These are phyloP conservation scores for Ophiostoma quercus DNA, from an alignment of 2,329 filamentous ascomycete genomes.

Conservation along the genomic window DNA sequence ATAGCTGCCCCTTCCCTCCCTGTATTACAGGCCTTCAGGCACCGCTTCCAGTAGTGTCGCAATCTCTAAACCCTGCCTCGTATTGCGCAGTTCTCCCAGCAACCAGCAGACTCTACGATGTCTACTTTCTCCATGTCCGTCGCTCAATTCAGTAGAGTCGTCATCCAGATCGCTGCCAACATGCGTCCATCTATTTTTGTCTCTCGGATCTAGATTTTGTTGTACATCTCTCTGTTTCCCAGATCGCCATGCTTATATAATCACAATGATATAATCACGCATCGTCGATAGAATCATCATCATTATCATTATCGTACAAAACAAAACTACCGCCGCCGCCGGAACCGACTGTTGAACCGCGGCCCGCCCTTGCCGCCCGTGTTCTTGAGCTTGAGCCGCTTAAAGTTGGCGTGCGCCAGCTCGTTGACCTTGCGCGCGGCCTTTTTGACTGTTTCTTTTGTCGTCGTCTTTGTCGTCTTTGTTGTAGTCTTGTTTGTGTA, in stretches of 20 bases:
- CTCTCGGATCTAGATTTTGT: too few species aligned
- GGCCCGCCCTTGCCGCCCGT: conserved; percentile 57
- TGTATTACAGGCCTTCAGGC: too few species aligned
- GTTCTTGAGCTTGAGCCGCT: conserved; percentile 59
- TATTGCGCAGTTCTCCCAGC: conserved; percentile 21
- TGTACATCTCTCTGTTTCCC: background rate
- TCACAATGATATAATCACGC: background rate
- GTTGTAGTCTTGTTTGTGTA: conserved; percentile 24
- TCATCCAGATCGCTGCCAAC: too few species aligned
- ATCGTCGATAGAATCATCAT: background rate
- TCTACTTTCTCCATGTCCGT: background rate
- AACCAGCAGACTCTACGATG: conserved; percentile 6
- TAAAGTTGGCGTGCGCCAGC: conserved; percentile 60
- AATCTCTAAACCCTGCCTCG: background rate
- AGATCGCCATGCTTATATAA: background rate
- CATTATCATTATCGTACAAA: conserved; percentile 10
- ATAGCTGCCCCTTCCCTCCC: background rate
- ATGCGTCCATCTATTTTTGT: too few species aligned
- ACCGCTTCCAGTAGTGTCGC: background rate
- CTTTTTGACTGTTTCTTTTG: conserved; percentile 46
- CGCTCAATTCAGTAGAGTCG: too few species aligned
- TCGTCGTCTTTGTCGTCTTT: conserved; percentile 27
- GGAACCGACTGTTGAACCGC: conserved; percentile 51
- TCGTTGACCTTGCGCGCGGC: conserved; percentile 57
- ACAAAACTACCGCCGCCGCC: conserved; percentile 41